Evolutionary conservation across 2,329 filamentous ascomycete genomes (phyloP).

Genomic region (Cylindrodendrum hubeiense): DNA sequence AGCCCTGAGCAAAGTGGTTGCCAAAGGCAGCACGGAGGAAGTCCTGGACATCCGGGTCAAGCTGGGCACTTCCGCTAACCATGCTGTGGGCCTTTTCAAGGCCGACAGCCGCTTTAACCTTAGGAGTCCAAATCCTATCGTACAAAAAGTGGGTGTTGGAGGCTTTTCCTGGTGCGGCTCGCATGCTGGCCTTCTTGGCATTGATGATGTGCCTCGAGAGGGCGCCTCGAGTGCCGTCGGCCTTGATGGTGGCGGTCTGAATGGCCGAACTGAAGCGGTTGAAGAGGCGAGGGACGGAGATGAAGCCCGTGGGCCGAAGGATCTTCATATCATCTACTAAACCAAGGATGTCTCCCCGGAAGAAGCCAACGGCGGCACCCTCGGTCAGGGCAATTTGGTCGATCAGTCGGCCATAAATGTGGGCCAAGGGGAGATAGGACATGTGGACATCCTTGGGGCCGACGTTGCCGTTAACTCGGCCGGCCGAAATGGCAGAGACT

Average conservation of each 20-base stretch:
- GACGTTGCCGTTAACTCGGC: constrained; percentile 67
- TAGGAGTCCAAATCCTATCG: constrained; percentile 90
- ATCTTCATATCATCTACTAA: constrained; percentile 93
- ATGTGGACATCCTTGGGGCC: constrained; percentile 71
- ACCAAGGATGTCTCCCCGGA: constrained; percentile 89
- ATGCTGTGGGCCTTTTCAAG: constrained; percentile 79
- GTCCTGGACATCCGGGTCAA: constrained; percentile 88
- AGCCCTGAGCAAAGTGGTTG: constrained; percentile 86
- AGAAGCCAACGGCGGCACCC: constrained; percentile 87
- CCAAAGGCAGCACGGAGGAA: constrained; percentile 89
- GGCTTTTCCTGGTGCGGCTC: constrained; percentile 78
- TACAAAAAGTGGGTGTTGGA: constrained; percentile 83
- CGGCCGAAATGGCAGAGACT: constrained; percentile 76
- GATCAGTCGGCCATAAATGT: constrained; percentile 90
- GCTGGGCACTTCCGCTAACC: constrained; percentile 89
- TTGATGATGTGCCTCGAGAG: constrained; percentile 84
- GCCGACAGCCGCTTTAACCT: constrained; percentile 86
- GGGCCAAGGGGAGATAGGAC: constrained; percentile 93
- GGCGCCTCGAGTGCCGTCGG: constrained; percentile 82
- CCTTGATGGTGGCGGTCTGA: constrained; percentile 81
- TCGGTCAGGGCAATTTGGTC: constrained; percentile 82
- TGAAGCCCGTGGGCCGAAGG: constrained; percentile 84
- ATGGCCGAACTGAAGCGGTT: constrained; percentile 91
- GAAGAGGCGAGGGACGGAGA: constrained; percentile 91
- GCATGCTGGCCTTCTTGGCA: constrained; percentile 84